Evolutionary conservation across 2,329 filamentous ascomycete species (phyloP).

Genomic region (Xylariaceae sp.): DNA sequence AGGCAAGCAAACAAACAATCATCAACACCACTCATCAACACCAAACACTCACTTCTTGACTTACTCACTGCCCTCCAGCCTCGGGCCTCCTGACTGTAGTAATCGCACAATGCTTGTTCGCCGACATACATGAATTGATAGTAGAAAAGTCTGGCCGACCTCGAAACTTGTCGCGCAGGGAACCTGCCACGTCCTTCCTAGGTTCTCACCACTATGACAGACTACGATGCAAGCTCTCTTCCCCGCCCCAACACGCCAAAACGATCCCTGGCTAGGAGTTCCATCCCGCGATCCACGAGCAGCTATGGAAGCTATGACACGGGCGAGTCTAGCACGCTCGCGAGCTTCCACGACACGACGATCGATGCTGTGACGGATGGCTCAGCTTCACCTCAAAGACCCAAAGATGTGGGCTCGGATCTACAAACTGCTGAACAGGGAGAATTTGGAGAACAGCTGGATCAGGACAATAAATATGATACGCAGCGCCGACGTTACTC

Average conservation of each 20-base stretch:
- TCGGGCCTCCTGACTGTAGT: neutral
- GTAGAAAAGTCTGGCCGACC: neutral
- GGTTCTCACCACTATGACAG: conserved; percentile 30
- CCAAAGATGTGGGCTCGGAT: conserved; percentile 17
- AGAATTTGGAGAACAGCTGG: conserved; percentile 5
- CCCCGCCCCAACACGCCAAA: conserved; percentile 21
- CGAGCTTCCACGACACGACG: conserved; percentile 27
- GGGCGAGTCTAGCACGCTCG: conserved; percentile 41
- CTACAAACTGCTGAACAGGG: conserved; percentile 12
- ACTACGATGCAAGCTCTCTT: conserved; percentile 29
- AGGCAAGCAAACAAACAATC: neutral
- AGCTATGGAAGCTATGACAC: conserved; percentile 39
- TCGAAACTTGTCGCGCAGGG: neutral
- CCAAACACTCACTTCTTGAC: no score
- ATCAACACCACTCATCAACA: neutral
- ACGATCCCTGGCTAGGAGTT: conserved; percentile 22
- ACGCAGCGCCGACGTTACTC: conserved; percentile 28
- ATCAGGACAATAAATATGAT: conserved; percentile 20
- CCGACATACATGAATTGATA: conserved; percentile 7
- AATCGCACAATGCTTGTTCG: conserved; percentile 6
- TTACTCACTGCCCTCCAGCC: neutral
- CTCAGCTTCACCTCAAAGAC: conserved; percentile 17
- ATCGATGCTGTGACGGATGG: conserved; percentile 18
- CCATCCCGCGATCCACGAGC: conserved; percentile 29
- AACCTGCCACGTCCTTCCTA: conserved; percentile 1